These are phyloP conservation scores for Sclerotinia subarctica DNA, from an alignment of 2,329 filamentous ascomycete genomes.

Conservation along the genomic window DNA sequence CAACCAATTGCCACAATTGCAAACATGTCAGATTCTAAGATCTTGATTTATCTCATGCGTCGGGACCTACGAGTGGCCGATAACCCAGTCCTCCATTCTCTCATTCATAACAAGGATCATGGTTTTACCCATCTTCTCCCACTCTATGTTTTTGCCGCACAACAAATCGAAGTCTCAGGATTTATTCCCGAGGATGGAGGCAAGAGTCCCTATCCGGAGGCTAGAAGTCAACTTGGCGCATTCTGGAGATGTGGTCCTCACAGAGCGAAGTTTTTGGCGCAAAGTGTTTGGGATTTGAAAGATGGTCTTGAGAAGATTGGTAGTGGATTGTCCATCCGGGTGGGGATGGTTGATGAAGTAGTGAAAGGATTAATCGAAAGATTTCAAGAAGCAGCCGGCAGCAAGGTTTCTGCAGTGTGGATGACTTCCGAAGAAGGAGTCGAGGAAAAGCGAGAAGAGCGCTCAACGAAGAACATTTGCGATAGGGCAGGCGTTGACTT, in stretches of 20 bases:
- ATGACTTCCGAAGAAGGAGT: slow-evolving; percentile 67
- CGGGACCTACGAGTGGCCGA: slow-evolving; percentile 71
- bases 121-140: slow-evolving; percentile 68
- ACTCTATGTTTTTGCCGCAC: slow-evolving; percentile 64
- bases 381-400: slow-evolving; percentile 39
- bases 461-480: slow-evolving; percentile 52
- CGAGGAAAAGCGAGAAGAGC: slow-evolving; percentile 67
- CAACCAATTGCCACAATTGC: slow-evolving; percentile 5
- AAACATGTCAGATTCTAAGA: slow-evolving; percentile 43
- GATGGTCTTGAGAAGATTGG: slow-evolving; percentile 54
- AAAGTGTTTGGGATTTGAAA: slow-evolving; percentile 73
- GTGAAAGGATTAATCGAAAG: slow-evolving; percentile 55
- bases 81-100: slow-evolving; percentile 67
- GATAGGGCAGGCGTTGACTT: slow-evolving; percentile 55
- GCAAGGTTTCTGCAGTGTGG: slow-evolving; percentile 63
- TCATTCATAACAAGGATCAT: slow-evolving; percentile 48
- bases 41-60: slow-evolving; percentile 69
- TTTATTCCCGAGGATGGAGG: slow-evolving; percentile 52
- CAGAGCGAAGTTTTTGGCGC: slow-evolving; percentile 67
- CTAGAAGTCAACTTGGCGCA: slow-evolving; percentile 59
- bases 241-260: slow-evolving; percentile 75
- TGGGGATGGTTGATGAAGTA: slow-evolving; percentile 59
- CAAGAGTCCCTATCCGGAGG: slow-evolving; percentile 65
- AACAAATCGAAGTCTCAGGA: slow-evolving; percentile 72
- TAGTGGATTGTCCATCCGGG: slow-evolving; percentile 61